Evolutionary conservation across 2,329 filamentous ascomycete genomes (phyloP), one percentile per base, ranked within the genome.

Genomic region (Claviceps monticola): DNA sequence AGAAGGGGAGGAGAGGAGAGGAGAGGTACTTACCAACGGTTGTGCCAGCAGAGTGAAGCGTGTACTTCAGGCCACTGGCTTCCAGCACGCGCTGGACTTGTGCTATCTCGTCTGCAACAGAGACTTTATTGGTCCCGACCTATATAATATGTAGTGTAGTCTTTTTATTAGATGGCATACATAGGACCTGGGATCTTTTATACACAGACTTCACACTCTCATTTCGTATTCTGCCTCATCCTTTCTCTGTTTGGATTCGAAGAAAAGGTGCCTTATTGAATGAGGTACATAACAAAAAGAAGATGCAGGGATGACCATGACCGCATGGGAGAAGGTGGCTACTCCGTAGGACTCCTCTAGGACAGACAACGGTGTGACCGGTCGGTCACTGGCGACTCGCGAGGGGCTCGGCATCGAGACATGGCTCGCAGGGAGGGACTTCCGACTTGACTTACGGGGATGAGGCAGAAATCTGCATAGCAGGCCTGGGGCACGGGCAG

Each of bases 11-110:
- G n/a, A 17, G 4, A 41, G 51, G 34, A 36, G 4, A 16, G 16
- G 21, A 21, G 21, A 26, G 26, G 26, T 23, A 73, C 82, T 53
- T 72, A 93, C 88, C 89, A 51, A 97, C 79, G 0, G 91, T 97
- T 0, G 91, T 96, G 13, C 91, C 93, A 2, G 89, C 90, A 26
- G 87, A 90, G 69, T 97, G 91, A 88, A 97, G 93, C 46, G 78
- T 82, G 65, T 90, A 91, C 57, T 80, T 83, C 56, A 97, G 67
- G 2, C 88, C 88, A 59, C 85, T 93, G 51, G 79, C 81, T 67
- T 85, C 82, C 60, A 98, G 76, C 38, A 97, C 75, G 53, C 83
- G 81, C 71, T 97, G 91, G 39, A 97, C 88, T 56, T 86, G 83
- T 37, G 91, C 91, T 34, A 98, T 82, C 65, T 97, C 86, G 58